A percentile compares a stretch with the other conserved stretches of the same genome.
Conservation (phyloP, 768 basidiomycete species). For the Mycena sanguinolenta region DNA sequence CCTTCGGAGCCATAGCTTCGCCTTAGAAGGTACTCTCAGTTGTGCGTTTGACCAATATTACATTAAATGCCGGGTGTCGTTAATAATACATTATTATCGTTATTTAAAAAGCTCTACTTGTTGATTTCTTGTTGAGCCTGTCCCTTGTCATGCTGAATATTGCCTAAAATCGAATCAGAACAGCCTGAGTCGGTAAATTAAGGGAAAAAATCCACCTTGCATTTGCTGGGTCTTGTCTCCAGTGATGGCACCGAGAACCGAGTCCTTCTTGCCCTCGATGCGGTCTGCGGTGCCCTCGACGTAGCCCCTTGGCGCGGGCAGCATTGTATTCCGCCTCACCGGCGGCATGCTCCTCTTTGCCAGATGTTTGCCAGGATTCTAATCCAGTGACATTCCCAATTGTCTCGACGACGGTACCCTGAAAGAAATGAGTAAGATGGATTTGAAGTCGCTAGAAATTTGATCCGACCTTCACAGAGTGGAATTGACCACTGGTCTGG, state of each 20-base stretch:
- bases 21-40: no score
- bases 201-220: conserved; percentile 47
- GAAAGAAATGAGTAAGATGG: background rate
- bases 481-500: conserved; percentile 58
- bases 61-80: background rate
- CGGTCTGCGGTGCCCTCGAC: conserved; percentile 62
- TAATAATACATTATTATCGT: conserved; percentile 14
- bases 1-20: background rate
- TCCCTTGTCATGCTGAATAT: conserved; percentile 27
- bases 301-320: conserved; percentile 64
- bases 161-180: conserved; percentile 9
- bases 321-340: conserved; percentile 60
- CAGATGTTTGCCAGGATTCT: conserved; percentile 53
- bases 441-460: background rate
- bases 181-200: no score
- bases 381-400: conserved; percentile 60
- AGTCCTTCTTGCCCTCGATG: conserved; percentile 63
- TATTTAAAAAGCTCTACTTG: background rate
- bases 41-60: background rate
- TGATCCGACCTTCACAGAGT: conserved; percentile 48
- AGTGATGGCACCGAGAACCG: conserved; percentile 64
- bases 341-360: conserved; percentile 58
- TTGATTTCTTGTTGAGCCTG: conserved; percentile 21
- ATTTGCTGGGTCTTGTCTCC: conserved; percentile 66
- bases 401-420: conserved; percentile 55